A percentile compares a stretch with the other conserved stretches of the same genome.
Conservation (phyloP, 2,329 filamentous ascomycete species). For the Stenocarpella maydis region DNA sequence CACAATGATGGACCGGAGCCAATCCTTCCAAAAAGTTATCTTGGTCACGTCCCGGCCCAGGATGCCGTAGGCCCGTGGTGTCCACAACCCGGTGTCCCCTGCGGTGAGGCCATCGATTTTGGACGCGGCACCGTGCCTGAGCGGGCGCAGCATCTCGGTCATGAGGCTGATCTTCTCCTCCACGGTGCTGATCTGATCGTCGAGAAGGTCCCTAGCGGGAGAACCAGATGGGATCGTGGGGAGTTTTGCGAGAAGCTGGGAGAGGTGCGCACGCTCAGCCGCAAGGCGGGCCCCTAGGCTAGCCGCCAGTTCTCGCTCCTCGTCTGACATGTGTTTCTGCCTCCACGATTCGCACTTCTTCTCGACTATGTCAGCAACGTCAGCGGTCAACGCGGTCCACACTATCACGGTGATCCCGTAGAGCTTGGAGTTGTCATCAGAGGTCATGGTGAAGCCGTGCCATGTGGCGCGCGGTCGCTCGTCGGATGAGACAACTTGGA, state of each 20-base stretch:
- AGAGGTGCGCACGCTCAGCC: constrained; percentile 86
- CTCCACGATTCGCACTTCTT: constrained; percentile 84
- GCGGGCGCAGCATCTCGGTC: constrained; percentile 92
- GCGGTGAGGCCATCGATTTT: constrained; percentile 97
- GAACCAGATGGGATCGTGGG: constrained; percentile 84
- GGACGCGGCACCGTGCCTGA: constrained; percentile 91
- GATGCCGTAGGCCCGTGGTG: constrained; percentile 90
- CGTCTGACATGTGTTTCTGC: constrained; percentile 86
- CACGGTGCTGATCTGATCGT: constrained; percentile 93
- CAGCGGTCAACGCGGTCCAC: constrained; percentile 86
- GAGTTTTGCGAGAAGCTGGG: constrained; percentile 83
- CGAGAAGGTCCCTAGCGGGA: constrained; percentile 79
- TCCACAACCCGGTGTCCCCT: constrained; percentile 95
- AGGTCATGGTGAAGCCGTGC: constrained; percentile 99
- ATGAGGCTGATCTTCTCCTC: constrained; percentile 98
- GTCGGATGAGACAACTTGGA: constrained; percentile 94
- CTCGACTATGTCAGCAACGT: constrained; percentile 85
- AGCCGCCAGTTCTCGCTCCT: constrained; percentile 90
- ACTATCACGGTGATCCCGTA: constrained; percentile 92
- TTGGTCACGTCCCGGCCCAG: constrained; percentile 84
- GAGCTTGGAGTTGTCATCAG: constrained; percentile 87
- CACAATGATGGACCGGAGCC: constrained; percentile 91
- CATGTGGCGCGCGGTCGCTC: constrained; percentile 94
- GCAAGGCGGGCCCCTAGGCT: constrained; percentile 91
- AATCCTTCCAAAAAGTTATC: constrained; percentile 97